Evolutionary conservation across 306 rosid genomes (phyloP), one percentile per base, ranked within the genome.

Genomic region (Inga leiocalycina): DNA sequence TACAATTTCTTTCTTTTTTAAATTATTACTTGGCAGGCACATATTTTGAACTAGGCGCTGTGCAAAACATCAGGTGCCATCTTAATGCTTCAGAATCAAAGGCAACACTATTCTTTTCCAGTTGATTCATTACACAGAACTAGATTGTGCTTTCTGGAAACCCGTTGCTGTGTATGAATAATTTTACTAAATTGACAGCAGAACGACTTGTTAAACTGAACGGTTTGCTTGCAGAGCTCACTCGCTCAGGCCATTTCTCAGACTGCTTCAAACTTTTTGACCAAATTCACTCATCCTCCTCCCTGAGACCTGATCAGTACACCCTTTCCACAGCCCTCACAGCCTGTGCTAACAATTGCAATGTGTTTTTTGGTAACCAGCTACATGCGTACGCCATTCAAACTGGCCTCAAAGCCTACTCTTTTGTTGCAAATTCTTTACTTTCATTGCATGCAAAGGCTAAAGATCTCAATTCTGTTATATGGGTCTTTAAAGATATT

Each of bases 401-500:
- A 30, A 74, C 94, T 0, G 94, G 92, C 83, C 90, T 92, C 80
- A 41, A 65, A 17, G 78, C 89, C 71, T 89, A 67, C 70, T 80
- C 94, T 80, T 97, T 88, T 49, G 97, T 94, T 4, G 79, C 90
- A 11, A 94, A 92, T 57, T 88, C 94, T 24, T 54, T 94, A 71
- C 95, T 94, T 73, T 94, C 91, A 0, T 87, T 92, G 64, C 87
- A 94, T 57, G 83, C 91, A 15, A 92, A 89, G 85, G 79, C 83
- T 2, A 81, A 70, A 5, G 86, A 91, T 71, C 88, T 94, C 51
- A 20, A 19, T 22, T 88, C 90, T 43, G 88, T 87, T 46, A 46
- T 34, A 10, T 61, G 69, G 68, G 80, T 81, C 8, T 94, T 92
- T 13, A 37, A 20, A 4, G 95, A 91, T 61, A 86, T 87, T 54